Percentiles rank a stretch among this genome's conserved stretches.
These are phyloP conservation scores for Beauveria australis DNA, from an alignment of 2,329 filamentous ascomycete species.

Conservation along the genomic window DNA sequence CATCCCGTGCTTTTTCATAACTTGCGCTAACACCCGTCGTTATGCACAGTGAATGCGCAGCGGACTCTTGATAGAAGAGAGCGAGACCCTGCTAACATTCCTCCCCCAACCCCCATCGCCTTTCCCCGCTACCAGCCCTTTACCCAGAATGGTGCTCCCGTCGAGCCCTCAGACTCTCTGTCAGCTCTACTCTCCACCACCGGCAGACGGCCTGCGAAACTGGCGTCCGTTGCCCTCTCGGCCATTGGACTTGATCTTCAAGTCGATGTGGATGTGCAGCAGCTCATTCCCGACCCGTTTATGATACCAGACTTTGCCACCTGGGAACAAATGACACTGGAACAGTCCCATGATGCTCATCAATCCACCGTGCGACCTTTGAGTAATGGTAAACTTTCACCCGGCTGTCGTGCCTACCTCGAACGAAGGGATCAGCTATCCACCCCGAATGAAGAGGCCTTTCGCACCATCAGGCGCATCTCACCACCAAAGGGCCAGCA, in stretches of 20 bases:
- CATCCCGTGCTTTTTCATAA: not conserved
- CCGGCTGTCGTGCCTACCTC: conserved; percentile 49
- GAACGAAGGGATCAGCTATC: conserved; percentile 52
- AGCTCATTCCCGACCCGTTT: conserved; percentile 46
- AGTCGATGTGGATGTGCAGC: conserved; percentile 36
- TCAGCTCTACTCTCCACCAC: conserved; percentile 44
- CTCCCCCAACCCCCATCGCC: conserved; percentile 46
- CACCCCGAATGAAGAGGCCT: conserved; percentile 48
- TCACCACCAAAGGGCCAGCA: conserved; percentile 44
- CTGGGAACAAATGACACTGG: conserved; percentile 42
- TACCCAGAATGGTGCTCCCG: conserved; percentile 21
- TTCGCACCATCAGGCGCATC: conserved; percentile 53
- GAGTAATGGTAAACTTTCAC: conserved; percentile 45
- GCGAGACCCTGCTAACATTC: conserved; percentile 43
- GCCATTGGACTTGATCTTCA: conserved; percentile 51
- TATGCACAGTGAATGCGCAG: not conserved
- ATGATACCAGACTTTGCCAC: conserved; percentile 44
- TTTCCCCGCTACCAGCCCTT: conserved; percentile 40
- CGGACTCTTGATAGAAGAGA: conserved; percentile 21
- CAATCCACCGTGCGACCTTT: conserved; percentile 39
- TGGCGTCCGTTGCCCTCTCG: conserved; percentile 41
- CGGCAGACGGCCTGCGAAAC: conserved; percentile 35
- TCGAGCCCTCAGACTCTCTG: conserved; percentile 30
- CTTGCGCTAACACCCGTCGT: not conserved
- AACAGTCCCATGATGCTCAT: conserved; percentile 42